Base-by-base conservation (phyloP, 768 basidiomycete species). In the Xerocomellus intermedius region DNA sequence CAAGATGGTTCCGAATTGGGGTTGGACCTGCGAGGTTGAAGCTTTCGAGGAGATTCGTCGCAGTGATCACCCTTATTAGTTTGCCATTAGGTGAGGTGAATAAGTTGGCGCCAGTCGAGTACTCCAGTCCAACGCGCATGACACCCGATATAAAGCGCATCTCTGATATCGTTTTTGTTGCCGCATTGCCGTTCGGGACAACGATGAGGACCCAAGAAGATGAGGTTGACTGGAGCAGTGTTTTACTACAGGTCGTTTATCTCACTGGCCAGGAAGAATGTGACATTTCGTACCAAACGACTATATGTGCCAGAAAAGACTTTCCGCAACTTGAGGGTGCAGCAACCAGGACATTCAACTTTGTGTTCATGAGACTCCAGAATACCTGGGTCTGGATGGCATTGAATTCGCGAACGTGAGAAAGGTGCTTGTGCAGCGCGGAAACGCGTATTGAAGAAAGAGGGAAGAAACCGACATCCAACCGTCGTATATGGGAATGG, bases 311-410 rank as follows among this genome's bases (percentile, higher is more conserved):
- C 57, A 96, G 64, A 22, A 82, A 76, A 3, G 91, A 86, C 68
- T 96, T 97, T 0, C 95, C 95, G 54, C 84, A 82, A 14, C 87
- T 84, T 5, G 84, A 79, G 2, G 96, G 94, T 1, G 86, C 89
- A 61, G 86, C 89, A 12, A 97, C 60, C 30, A 98, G 71, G 3
- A 84, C 70, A 65, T 94, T 90, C 33, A 75, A 68, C 38, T 77
- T 74, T 4, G 91, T 87, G 64, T 86, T 82, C 48, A 86, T 73
- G 16, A 90, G 62, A 38, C 84, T 83, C 92, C 96, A 98, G 69
- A 90, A 91, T 8, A 82, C 76, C 59, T 98, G 96, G 0, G 89
- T 91, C 66, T 99, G 97, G 2, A 97, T 84, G 2, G 85, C 82
- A 63, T 94, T 97, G 67, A 98, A 79, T 30, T 79, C 77, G 22